Conservation (phyloP, 441 rosid species). For the Eruca vesicaria region DNA sequence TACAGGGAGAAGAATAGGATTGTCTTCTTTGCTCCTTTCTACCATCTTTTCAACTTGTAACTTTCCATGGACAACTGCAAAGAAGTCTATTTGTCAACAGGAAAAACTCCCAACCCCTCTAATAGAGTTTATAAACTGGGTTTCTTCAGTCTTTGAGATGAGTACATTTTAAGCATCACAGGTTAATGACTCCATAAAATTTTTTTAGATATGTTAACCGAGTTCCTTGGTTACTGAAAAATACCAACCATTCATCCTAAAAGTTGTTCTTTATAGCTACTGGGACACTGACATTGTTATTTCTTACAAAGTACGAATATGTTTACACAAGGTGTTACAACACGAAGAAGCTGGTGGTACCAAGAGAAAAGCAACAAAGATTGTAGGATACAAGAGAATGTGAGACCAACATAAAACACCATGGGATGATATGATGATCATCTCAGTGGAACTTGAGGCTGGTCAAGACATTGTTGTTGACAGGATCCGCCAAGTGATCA, state of each 20-base stretch:
- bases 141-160: no score
- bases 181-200: background rate
- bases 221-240: no score
- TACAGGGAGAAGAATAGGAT: background rate
- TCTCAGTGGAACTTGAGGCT: slow-evolving; percentile 89
- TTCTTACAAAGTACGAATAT: slow-evolving; percentile 30
- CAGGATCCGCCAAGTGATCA: slow-evolving; percentile 92
- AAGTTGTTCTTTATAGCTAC: slow-evolving; percentile 5
- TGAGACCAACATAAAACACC: slow-evolving; percentile 2
- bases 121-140: no score
- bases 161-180: background rate
- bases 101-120: slow-evolving; percentile 20
- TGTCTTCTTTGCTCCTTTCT: no score
- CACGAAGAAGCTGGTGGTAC: slow-evolving; percentile 26
- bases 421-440: background rate
- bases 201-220: background rate
- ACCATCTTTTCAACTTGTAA: background rate
- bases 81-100: background rate
- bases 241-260: slow-evolving; percentile 13
- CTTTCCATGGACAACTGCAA: background rate
- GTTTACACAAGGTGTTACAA: slow-evolving; percentile 53
- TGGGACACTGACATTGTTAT: slow-evolving; percentile 27
- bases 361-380: slow-evolving; percentile 8
- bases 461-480: slow-evolving; percentile 88
- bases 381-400: slow-evolving; percentile 15